phyloP scores from a whole-genome alignment of 169 alveolate species.

The Eimeria acervulina region DNA sequence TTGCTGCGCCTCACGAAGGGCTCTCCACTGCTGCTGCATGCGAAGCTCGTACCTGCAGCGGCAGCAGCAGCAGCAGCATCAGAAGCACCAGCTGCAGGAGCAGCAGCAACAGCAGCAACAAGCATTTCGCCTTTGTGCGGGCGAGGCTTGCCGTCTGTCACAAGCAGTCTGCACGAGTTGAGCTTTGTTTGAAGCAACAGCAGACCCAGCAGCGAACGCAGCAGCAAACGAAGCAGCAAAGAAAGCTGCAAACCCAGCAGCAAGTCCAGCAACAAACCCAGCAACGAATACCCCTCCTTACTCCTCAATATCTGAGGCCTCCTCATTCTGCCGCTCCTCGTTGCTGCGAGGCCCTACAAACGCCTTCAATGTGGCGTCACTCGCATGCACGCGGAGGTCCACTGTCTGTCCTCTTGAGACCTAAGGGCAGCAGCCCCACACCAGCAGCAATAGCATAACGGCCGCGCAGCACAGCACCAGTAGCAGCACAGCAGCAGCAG shows the following conservation, averaged over 20 bases:
- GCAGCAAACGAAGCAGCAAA: no score
- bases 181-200: no score
- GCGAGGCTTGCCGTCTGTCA: neutral
- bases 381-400: neutral
- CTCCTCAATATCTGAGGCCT: neutral
- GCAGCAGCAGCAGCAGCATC: conserved; percentile 34
- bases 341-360: neutral
- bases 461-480: no score
- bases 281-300: neutral
- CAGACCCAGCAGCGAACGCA: no score
- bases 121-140: neutral
- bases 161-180: no score
- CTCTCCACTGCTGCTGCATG: conserved; percentile 32
- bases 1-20: neutral
- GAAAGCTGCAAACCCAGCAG: no score
- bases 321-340: neutral
- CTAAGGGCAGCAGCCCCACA: neutral
- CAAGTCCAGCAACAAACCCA: neutral
- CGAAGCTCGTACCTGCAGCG: conserved; percentile 27
- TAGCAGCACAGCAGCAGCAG: no score
- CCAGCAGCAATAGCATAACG: no score
- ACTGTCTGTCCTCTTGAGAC: neutral
- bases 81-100: conserved; percentile 8
- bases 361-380: conserved; percentile 2
- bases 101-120: conserved; percentile 40